These are phyloP conservation scores for Paecilomyces fulvus DNA, from an alignment of 2,329 filamentous ascomycete genomes.

Conservation along the genomic window DNA sequence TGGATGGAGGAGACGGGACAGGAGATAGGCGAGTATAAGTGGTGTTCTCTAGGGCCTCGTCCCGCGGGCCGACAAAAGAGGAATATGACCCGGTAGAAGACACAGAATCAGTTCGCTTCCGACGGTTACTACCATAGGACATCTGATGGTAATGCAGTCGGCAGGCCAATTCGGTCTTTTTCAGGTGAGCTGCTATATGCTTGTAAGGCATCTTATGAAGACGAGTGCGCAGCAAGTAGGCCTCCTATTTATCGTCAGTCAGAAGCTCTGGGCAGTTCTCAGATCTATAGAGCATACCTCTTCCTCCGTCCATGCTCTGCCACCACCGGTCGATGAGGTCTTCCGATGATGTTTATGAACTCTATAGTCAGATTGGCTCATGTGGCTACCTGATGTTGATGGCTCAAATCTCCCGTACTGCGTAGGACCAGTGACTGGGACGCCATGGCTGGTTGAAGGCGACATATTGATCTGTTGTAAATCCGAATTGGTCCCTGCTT, in stretches of 20 bases:
- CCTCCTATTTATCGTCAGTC: conserved; percentile 48
- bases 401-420: conserved; percentile 1
- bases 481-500: not conserved
- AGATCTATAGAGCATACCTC: conserved; percentile 50
- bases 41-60: conserved; percentile 14
- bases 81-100: conserved; percentile 48
- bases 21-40: conserved; percentile 40
- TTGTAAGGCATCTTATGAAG: conserved; percentile 87
- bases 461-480: conserved; percentile 6
- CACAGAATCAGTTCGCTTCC: conserved; percentile 65
- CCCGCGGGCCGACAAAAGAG: conserved; percentile 27
- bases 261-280: not conserved
- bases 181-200: conserved; percentile 74
- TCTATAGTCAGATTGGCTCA: conserved; percentile 52
- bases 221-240: conserved; percentile 74
- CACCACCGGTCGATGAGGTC: conserved; percentile 57
- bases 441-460: conserved; percentile 2
- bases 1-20: conserved; percentile 31
- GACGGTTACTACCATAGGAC: conserved; percentile 71
- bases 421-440: conserved; percentile 2
- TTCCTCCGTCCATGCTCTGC: conserved; percentile 76
- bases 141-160: conserved; percentile 82
- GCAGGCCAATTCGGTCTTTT: conserved; percentile 82
- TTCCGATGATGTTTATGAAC: conserved; percentile 57
- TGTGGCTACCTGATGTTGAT: conserved; percentile 44